These are phyloP conservation scores for Solanum chilense DNA, from an alignment of 257 asterid genomes.

Conservation along the genomic window DNA sequence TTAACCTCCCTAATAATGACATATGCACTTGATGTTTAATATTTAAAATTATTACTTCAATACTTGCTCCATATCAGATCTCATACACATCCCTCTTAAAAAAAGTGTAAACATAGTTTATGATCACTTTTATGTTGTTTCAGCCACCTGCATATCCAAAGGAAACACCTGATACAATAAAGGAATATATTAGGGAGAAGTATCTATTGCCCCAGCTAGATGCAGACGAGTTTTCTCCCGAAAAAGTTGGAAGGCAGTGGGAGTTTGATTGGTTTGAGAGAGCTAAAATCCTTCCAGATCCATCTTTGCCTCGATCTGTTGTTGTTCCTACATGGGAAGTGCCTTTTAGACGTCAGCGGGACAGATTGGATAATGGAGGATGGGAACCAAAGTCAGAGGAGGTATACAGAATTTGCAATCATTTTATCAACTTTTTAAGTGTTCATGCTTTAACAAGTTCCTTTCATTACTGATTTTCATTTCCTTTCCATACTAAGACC, in stretches of 20 bases:
- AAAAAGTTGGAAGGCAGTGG: slow-evolving; percentile 90
- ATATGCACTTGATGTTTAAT: background rate
- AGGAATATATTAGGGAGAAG: slow-evolving; percentile 48
- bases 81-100: background rate
- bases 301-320: slow-evolving; percentile 64
- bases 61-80: background rate
- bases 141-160: slow-evolving; percentile 95
- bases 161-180: slow-evolving; percentile 79
- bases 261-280: slow-evolving; percentile 96
- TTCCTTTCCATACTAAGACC: background rate
- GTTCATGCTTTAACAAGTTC: background rate
- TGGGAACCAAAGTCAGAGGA: slow-evolving; percentile 93
- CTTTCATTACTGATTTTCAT: background rate
- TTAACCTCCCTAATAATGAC: background rate
- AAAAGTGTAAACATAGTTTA: background rate
- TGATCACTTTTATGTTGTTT: background rate
- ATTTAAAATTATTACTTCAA: background rate
- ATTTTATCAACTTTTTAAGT: background rate
- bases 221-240: slow-evolving; percentile 60
- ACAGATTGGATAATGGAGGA: slow-evolving; percentile 11
- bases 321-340: slow-evolving; percentile 87
- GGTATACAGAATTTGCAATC: slow-evolving; percentile 35
- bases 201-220: slow-evolving; percentile 75
- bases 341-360: slow-evolving; percentile 64
- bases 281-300: slow-evolving; percentile 63